Evolutionary conservation across 495 filamentous ascomycete species (phyloP), one percentile per base, ranked within the genome.

Genomic region (Talaromyces wortmannii): DNA sequence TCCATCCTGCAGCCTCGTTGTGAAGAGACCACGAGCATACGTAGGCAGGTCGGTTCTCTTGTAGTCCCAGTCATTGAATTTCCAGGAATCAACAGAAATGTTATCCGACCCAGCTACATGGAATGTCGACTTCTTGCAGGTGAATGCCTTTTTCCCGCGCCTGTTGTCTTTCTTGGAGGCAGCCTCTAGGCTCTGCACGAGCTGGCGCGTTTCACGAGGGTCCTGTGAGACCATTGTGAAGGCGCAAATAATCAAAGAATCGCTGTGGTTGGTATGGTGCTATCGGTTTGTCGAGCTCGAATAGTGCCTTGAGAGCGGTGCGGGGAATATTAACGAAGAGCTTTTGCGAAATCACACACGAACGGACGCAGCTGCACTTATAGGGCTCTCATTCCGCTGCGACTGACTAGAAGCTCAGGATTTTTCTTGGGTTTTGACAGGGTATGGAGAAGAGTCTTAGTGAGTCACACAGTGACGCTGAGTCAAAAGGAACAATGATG

Each of bases 1-100:
- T 5, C 84, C 83, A 17, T 83, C 73, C 48, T 75, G 70, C 45
- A 77, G 81, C 57, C 68, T 77, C 45, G 83, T 85, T 16, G 92
- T 98, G 69, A 98, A 98, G 1, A 98, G 79, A 17, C 95, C 95
- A 16, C 94, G 84, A 15, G 94, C 90, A 64, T 96, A 95, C 6
- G 86, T 95, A 4, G 94, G 94, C 5, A 98, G 81, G 53, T 89
- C 77, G 8, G 64, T 60, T 52, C 86, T 88, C 70, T 96, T 97
- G 78, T 95, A 97, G 61, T 97, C 92, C 87, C 85, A 92, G 56
- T 98, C 94, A 62, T 86, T 81, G 65, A 97, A 88, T 30, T 86
- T 84, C 94, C 94, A 98, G 5, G 92, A 96, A 63, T 95, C 83
- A 23, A 97, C 91, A 2, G 66, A 69, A 55, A 88, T 74, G 23